Conservation (phyloP, 2,329 filamentous ascomycete genomes). For the Chlorencoelia australis region DNA sequence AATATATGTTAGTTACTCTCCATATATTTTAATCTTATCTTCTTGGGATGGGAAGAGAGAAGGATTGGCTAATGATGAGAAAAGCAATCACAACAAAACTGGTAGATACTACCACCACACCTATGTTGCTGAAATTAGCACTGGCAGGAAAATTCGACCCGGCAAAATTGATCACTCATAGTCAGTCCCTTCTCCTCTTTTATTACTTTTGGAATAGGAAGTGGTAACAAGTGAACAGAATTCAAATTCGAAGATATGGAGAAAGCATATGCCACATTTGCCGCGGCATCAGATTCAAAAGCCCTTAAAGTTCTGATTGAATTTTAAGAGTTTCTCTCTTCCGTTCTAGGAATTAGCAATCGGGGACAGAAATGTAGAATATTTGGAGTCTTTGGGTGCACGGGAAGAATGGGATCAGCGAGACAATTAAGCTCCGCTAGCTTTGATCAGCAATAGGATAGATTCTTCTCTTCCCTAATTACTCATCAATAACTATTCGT, state of each 20-base stretch:
- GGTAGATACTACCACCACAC: background rate
- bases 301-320: slow-evolving; percentile 1
- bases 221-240: background rate
- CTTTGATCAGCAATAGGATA: too few species aligned
- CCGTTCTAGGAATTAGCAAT: too few species aligned
- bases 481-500: too few species aligned
- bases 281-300: background rate
- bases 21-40: background rate
- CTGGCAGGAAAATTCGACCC: background rate
- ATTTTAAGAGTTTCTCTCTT: too few species aligned
- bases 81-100: too few species aligned
- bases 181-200: background rate
- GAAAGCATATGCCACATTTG: background rate
- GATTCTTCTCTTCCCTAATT: too few species aligned
- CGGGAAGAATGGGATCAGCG: too few species aligned
- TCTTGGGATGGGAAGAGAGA: background rate
- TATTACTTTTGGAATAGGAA: too few species aligned
- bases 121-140: background rate
- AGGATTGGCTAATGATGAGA: too few species aligned
- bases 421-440: too few species aligned
- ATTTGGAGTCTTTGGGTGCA: too few species aligned
- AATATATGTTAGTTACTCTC: slow-evolving; percentile 36
- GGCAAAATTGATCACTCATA: background rate
- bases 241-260: background rate
- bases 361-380: too few species aligned